phyloP scores from a whole-genome alignment of 1,139 yeast genomes.

The Geotrichum phurueaensis region DNA sequence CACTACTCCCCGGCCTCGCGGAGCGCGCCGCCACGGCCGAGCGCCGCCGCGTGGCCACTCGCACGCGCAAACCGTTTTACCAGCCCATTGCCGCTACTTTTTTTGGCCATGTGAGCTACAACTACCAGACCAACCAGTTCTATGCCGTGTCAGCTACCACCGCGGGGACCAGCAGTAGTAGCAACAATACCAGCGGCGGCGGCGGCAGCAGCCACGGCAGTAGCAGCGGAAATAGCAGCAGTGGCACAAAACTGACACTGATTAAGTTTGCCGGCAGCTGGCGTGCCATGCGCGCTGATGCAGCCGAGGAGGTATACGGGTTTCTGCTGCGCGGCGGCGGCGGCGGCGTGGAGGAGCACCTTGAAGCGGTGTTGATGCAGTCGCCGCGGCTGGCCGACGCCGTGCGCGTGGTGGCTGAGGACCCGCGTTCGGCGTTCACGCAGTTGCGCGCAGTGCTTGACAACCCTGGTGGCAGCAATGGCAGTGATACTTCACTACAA shows the following conservation, averaged over 20 bases:
- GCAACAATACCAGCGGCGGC: not conserved
- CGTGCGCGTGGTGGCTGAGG: not conserved
- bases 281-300: not conserved
- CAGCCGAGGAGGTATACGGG: not conserved
- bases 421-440: not conserved
- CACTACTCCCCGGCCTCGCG: not conserved
- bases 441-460: not conserved
- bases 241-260: not conserved
- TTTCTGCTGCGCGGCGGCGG: not conserved
- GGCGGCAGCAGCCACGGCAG: not conserved
- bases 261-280: not conserved
- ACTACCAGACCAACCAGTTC: not conserved
- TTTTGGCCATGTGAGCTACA: not conserved
- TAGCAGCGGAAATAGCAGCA: not conserved
- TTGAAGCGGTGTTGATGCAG: not conserved
- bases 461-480: not conserved
- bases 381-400: not conserved
- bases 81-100: constrained; percentile 3
- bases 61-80: not conserved
- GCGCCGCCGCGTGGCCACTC: not conserved
- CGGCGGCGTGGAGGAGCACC: not conserved
- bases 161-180: not conserved
- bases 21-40: not conserved
- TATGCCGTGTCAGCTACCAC: not conserved
- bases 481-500: not conserved